Conservation (phyloP, 2,329 filamentous ascomycete genomes). For the Colletotrichum sp. region DNA sequence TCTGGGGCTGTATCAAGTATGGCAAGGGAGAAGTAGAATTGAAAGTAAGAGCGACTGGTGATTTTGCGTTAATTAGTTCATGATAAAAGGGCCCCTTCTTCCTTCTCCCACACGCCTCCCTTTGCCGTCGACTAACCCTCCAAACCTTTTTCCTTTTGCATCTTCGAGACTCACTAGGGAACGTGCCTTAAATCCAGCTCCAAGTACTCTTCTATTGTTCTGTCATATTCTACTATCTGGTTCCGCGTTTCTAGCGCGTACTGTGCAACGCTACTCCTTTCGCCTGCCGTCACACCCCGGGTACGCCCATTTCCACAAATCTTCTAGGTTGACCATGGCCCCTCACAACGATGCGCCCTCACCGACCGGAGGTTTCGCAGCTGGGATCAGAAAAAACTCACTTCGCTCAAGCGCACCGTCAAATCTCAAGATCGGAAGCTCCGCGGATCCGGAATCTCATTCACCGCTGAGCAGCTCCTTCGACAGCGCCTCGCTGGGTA, state of each 20-base stretch:
- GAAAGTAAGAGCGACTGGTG: not conserved
- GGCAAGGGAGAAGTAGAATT: not conserved
- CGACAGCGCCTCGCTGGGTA: conserved; percentile 40
- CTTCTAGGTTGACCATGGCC: conserved; percentile 37
- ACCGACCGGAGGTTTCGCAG: conserved; percentile 49
- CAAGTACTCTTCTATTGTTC: not conserved
- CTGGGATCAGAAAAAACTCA: conserved; percentile 41
- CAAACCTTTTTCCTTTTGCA: not conserved
- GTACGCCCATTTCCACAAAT: not conserved
- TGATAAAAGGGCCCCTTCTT: not conserved
- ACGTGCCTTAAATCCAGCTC: not conserved
- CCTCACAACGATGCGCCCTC: conserved; percentile 53
- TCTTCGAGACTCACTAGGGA: not conserved
- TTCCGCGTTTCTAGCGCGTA: not conserved
- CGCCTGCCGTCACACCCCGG: not conserved
- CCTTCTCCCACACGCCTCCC: not conserved
- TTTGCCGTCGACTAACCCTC: not conserved
- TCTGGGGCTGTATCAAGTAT: not conserved
- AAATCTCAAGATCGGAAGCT: conserved; percentile 30
- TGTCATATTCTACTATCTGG: not conserved
- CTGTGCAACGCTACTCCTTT: not conserved
- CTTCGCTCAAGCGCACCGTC: conserved; percentile 37
- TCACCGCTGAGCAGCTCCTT: conserved; percentile 47
- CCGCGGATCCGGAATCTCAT: conserved; percentile 31
- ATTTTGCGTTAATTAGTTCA: not conserved